Base-by-base conservation (phyloP, 2,329 filamentous ascomycete species). In the Onygena corvina region DNA sequence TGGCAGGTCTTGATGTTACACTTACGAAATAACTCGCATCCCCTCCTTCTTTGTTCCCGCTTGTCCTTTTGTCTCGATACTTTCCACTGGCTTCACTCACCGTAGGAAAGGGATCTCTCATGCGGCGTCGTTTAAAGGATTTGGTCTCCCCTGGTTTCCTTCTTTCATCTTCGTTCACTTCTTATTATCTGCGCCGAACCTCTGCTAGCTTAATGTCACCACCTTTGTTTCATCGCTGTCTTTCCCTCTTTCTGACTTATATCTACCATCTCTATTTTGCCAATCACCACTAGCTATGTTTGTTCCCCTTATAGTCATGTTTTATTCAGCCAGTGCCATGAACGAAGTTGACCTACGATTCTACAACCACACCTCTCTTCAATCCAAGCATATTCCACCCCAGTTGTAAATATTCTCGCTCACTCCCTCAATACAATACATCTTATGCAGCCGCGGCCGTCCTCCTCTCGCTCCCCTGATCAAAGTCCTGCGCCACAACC, bases 11-110 rank as follows among this genome's bases (percentile, higher is more conserved):
- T 48, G 45, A 33, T 7, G 18, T 14, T 14, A 7, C 14, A 6
- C 31, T 40, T 23, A 40, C 18, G 35, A 46, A 50, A 34, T 9
- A 34, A 30, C 44, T 38, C n/a, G 21, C 21, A 47, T 18, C n/a
- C 21, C 11, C 4, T 23, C 29, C 36, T 36, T 23, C 27, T 46
- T n/a, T 8, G 9, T 21, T n/a, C n/a, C n/a, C n/a, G n/a, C n/a
- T 5, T 12, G 16, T 40, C 9, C 33, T 18, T 14, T 42, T 25
- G 25, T 40, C 25, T 40, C n/a, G n/a, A n/a, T 21, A 12, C 14
- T 6, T 7, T 40, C 25, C 18, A 14, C 18, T 9, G 35, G 20
- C 18, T 23, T 4, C 11, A 20, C 14, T 36, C 20, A 21, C 11
- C 35, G 18, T 12, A 1, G 18, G 4, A 23, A 25, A 23, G 35